Conservation (phyloP, 306 rosid genomes). For the Lathyrus tuberosus region DNA sequence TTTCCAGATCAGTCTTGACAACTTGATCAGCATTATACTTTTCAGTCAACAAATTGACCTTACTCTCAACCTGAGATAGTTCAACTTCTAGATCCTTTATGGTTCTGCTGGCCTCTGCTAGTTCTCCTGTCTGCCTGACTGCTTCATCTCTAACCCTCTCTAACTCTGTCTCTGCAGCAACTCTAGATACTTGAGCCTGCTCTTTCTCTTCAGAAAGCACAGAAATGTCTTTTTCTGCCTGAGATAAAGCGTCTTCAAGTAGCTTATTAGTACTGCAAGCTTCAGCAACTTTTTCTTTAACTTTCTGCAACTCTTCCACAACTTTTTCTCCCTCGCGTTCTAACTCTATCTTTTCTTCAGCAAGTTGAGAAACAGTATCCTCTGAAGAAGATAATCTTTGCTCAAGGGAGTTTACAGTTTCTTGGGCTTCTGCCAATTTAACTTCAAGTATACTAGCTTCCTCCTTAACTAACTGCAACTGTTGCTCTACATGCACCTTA, state of each 20-base stretch:
- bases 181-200: slow-evolving; percentile 61
- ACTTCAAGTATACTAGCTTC: slow-evolving; percentile 47
- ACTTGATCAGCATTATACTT: slow-evolving; percentile 61
- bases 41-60: slow-evolving; percentile 59
- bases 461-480: slow-evolving; percentile 61
- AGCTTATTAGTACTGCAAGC: slow-evolving; percentile 50
- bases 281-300: slow-evolving; percentile 60
- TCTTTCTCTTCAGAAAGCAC: slow-evolving; percentile 67
- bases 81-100: slow-evolving; percentile 69
- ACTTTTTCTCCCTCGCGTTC: slow-evolving; percentile 54
- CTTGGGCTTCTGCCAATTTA: slow-evolving; percentile 65
- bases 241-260: slow-evolving; percentile 71
- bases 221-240: slow-evolving; percentile 62
- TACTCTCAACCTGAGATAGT: slow-evolving; percentile 56
- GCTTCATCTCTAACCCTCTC: slow-evolving; percentile 65
- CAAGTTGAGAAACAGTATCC: slow-evolving; percentile 56
- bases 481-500: slow-evolving; percentile 60
- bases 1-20: slow-evolving; percentile 62
- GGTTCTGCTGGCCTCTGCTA: slow-evolving; percentile 66
- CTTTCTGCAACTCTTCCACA: slow-evolving; percentile 71
- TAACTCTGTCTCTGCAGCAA: slow-evolving; percentile 64
- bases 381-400: slow-evolving; percentile 67
- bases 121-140: slow-evolving; percentile 53
- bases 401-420: slow-evolving; percentile 58
- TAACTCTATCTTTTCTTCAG: slow-evolving; percentile 66